Conservation (phyloP, 805 yeast species). For the Spathaspora passalidarum region DNA sequence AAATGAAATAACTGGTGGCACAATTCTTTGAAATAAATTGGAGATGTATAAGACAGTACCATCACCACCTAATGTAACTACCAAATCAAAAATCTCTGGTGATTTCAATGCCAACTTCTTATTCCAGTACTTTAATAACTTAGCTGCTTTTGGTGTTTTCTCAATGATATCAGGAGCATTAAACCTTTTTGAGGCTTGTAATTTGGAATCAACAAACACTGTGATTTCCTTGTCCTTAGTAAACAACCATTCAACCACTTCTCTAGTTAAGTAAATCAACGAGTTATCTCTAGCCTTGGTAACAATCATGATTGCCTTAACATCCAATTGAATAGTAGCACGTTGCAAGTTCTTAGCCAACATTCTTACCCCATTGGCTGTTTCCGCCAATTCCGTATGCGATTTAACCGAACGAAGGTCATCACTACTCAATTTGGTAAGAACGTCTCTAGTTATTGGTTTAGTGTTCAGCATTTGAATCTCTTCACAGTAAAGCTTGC, state of each 20-base stretch:
- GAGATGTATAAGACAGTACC: conserved; percentile 45
- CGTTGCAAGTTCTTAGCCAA: conserved; percentile 67
- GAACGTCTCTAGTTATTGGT: conserved; percentile 19
- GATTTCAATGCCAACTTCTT: conserved; percentile 46
- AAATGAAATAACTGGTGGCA: conserved; percentile 46
- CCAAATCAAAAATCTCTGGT: conserved; percentile 43
- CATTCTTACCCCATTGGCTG: conserved; percentile 77
- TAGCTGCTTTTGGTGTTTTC: conserved; percentile 44
- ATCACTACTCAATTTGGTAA: conserved; percentile 29
- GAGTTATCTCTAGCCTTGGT: conserved; percentile 90
- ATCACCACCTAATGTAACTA: conserved; percentile 45
- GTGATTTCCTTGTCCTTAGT: conserved; percentile 30
- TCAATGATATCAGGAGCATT: conserved; percentile 50
- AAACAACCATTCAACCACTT: conserved; percentile 75
- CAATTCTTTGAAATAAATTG: conserved; percentile 41
- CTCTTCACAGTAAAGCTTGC: conserved; percentile 27
- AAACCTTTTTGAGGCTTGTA: conserved; percentile 62
- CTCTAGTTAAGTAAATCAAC: conserved; percentile 70
- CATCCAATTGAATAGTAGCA: conserved; percentile 69
- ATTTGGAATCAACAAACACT: conserved; percentile 72
- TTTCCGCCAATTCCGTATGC: conserved; percentile 73
- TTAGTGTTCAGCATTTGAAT: conserved; percentile 12
- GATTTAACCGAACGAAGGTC: conserved; percentile 57
- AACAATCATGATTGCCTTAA: conserved; percentile 71
- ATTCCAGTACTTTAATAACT: conserved; percentile 66